Percentiles rank a stretch among this genome's conserved stretches.
phyloP scores from a whole-genome alignment of 2,329 filamentous ascomycete genomes.

The Dothidotthia symphoricarpi region DNA sequence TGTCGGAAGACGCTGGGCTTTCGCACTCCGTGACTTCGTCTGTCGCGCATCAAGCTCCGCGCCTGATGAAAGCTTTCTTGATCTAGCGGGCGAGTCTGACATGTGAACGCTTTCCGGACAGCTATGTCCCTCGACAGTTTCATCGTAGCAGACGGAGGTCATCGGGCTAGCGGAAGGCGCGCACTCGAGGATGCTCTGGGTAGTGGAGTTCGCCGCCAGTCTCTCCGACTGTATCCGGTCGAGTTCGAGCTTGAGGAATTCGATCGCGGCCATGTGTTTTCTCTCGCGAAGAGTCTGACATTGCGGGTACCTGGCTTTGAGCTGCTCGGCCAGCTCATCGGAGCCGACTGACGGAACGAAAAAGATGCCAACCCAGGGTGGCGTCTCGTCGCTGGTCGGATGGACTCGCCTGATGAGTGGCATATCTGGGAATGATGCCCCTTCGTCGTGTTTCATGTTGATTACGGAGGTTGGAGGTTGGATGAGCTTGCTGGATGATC shows the following conservation, averaged over 20 bases:
- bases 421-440: too few species aligned
- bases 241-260: slow-evolving; percentile 26
- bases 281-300: slow-evolving; percentile 21
- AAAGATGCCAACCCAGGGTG: slow-evolving; percentile 28
- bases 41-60: not conserved
- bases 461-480: too few species aligned
- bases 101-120: not conserved
- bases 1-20: too few species aligned
- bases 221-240: slow-evolving; percentile 13
- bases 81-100: not conserved
- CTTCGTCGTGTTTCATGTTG: too few species aligned
- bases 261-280: slow-evolving; percentile 29
- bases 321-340: slow-evolving; percentile 23
- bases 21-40: too few species aligned
- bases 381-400: slow-evolving; percentile 21
- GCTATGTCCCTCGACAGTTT: not conserved
- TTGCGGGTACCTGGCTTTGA: slow-evolving; percentile 21
- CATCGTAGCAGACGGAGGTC: too few species aligned
- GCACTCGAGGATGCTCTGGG: not conserved
- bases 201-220: not conserved
- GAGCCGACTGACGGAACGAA: slow-evolving; percentile 26
- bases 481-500: too few species aligned
- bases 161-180: not conserved
- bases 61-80: not conserved
- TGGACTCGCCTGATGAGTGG: too few species aligned